Evolutionary conservation across 2,329 filamentous ascomycete genomes (phyloP), one percentile per base, ranked within the genome.

Genomic region (Geosmithia flava): DNA sequence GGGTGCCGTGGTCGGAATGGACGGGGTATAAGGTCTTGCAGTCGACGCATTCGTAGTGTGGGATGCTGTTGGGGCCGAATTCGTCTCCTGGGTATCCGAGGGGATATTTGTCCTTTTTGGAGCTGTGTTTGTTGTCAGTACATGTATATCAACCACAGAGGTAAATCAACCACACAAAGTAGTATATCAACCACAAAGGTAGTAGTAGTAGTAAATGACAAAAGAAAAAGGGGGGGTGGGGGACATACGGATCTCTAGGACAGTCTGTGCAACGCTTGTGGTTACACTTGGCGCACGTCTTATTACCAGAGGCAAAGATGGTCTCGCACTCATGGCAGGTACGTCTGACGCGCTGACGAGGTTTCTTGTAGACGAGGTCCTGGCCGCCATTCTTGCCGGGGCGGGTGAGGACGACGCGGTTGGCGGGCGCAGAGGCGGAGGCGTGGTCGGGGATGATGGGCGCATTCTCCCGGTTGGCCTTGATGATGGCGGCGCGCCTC

Each of bases 191-290:
- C 23, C 8, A 4, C 23, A 4, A 27, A 27, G 23, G 23, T 27
- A 8, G 23, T 27, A 27, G 23, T 8, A 8, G 23, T 4, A 8
- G 8, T 27, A 27, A 8, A 27, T 8, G 23, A 27, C 4, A 8
- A 8, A 27, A 27, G 23, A 8, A 27, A 8, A 27, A 27, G 23
- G 23, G 23, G 23, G 23, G 8, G 33, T 16, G 42, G 23, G 41
- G 39, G 47, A 80, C 84, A 62, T 76, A 88, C 75, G 87, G 87
- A 58, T 88, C 81, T 56, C 87, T 74, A 27, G 86, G 87, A 62
- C 88, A 94, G 59, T 83, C 83, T 40, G 80, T 86, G 69, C 88
- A 95, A 48, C 87, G 81, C 47, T 74, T 62, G 62, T 95, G 89
- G 27, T 72, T 68, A 63, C 89, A 95, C 40, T 70, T 71, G 7